Percentiles rank a stretch among this genome's conserved stretches.
Evolutionary conservation across 129 eudicot genomes (phyloP).

Genomic region (Solidago caesia): DNA sequence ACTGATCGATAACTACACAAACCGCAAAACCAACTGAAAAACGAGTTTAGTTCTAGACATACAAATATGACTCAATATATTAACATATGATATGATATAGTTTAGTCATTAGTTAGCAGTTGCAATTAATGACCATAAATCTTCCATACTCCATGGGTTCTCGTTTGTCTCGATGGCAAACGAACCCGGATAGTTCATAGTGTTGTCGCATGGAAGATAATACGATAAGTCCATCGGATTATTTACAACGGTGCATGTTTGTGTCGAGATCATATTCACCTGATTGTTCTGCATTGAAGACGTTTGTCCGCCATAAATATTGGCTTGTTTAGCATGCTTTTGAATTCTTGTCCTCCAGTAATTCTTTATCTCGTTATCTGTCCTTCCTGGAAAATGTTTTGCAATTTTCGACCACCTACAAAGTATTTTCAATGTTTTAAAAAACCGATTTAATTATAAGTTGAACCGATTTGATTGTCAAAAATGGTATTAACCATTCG

Average conservation of each 20-base stretch:
- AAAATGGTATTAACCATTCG: neutral
- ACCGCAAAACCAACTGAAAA: conserved; percentile 3
- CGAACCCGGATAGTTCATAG: conserved; percentile 31
- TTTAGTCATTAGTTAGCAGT: conserved; percentile 49
- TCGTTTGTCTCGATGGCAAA: conserved; percentile 48
- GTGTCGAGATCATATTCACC: conserved; percentile 18
- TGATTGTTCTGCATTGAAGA: conserved; percentile 25
- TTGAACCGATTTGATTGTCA: neutral
- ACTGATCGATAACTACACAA: neutral
- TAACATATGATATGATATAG: neutral
- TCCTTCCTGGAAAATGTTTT: conserved; percentile 83
- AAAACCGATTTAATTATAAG: neutral
- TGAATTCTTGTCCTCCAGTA: conserved; percentile 90
- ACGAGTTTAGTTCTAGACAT: neutral
- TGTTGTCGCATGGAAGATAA: conserved; percentile 33
- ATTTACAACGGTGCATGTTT: conserved; percentile 24
- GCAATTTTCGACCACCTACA: conserved; percentile 94
- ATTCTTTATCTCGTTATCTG: conserved; percentile 88
- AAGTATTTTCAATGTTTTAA: neutral
- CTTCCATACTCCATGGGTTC: conserved; percentile 72
- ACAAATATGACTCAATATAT: neutral
- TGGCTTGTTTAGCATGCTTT: conserved; percentile 58
- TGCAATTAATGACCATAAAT: conserved; percentile 69
- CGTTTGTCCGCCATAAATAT: conserved; percentile 26
- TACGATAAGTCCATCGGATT: conserved; percentile 38